phyloP scores from a whole-genome alignment of 441 rosid species.

The Isatis lusitanica region DNA sequence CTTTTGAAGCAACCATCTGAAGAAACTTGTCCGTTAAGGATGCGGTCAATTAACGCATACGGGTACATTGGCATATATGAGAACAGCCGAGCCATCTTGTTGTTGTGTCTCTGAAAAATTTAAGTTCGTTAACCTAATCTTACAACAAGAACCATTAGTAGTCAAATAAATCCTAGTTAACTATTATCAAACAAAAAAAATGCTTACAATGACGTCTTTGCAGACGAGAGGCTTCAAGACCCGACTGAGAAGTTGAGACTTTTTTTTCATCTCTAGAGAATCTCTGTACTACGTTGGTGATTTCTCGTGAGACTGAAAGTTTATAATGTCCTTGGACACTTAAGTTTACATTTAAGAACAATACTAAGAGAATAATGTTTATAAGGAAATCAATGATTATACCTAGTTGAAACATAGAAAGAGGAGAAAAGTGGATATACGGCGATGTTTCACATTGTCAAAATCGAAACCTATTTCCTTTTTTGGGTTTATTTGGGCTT shows the following conservation, averaged over 20 bases:
- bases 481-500: no score
- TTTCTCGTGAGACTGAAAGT: background rate
- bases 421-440: background rate
- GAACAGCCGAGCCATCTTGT: background rate
- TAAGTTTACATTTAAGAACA: background rate
- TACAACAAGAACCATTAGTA: background rate
- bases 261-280: background rate
- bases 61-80: background rate
- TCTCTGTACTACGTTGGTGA: background rate
- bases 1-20: no score
- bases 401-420: background rate
- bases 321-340: background rate
- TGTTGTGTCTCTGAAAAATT: background rate
- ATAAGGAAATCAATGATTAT: background rate
- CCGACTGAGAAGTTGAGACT: slow-evolving; percentile 2
- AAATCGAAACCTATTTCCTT: no score
- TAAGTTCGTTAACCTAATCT: background rate
- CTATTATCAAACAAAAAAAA: background rate
- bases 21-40: background rate
- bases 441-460: background rate
- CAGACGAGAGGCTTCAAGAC: background rate
- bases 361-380: background rate
- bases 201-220: background rate
- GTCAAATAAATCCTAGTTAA: background rate
- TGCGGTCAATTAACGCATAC: background rate